Evolutionary conservation across 306 rosid genomes (phyloP).

Genomic region (Echinosophora koreensis): DNA sequence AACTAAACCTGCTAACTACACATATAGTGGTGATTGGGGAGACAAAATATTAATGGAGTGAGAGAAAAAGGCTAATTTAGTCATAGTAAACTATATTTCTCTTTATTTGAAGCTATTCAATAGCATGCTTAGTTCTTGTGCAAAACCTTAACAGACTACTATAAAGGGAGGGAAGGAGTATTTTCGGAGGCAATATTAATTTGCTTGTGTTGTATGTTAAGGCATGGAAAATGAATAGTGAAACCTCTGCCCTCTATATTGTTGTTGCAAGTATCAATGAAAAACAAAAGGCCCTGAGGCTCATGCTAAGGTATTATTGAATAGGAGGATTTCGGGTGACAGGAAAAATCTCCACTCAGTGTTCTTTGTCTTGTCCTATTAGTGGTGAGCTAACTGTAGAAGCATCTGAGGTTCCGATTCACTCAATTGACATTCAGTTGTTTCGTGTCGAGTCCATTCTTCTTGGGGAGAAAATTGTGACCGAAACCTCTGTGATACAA

Average conservation of each 20-base stretch:
- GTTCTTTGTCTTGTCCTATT: slow-evolving; percentile 76
- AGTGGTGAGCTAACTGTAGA: slow-evolving; percentile 87
- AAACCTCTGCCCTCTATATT: slow-evolving; percentile 8
- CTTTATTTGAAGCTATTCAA: no score
- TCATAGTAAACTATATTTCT: no score
- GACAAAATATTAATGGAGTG: no score
- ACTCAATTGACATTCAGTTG: slow-evolving; percentile 81
- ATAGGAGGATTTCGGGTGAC: slow-evolving; percentile 91
- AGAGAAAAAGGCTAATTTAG: no score
- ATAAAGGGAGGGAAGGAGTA: background rate
- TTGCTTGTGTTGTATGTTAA: slow-evolving; percentile 20
- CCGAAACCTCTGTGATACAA: slow-evolving; percentile 85
- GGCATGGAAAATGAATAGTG: slow-evolving; percentile 22
- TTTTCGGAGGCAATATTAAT: slow-evolving; percentile 7
- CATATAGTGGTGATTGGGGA: no score
- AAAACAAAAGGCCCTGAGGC: slow-evolving; percentile 19
- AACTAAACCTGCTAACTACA: no score
- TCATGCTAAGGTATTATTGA: slow-evolving; percentile 46
- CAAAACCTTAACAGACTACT: no score
- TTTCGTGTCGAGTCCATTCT: slow-evolving; percentile 90
- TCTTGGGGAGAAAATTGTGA: slow-evolving; percentile 79
- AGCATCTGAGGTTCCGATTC: slow-evolving; percentile 86
- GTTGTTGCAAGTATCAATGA: slow-evolving; percentile 24
- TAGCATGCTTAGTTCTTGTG: no score
- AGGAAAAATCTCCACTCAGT: slow-evolving; percentile 84